Evolutionary conservation across 257 asterid genomes (phyloP).

Genomic region (Schizonepeta tenuifolia): DNA sequence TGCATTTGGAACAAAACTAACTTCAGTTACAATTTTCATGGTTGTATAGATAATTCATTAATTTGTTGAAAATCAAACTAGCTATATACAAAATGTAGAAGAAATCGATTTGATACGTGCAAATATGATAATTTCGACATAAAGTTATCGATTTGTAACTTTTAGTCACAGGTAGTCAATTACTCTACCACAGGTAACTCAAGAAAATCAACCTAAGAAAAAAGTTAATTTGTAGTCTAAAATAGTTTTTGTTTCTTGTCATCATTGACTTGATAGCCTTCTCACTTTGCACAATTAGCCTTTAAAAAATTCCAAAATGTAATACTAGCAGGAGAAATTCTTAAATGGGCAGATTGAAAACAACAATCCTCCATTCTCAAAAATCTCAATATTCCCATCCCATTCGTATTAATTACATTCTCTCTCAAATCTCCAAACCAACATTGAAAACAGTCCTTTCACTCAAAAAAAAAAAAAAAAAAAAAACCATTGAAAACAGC

Average conservation of each 20-base stretch:
- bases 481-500: slow-evolving; percentile 29
- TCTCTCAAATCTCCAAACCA: slow-evolving; percentile 33
- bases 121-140: too few species aligned
- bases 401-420: slow-evolving; percentile 33
- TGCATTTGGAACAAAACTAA: too few species aligned
- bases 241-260: slow-evolving; percentile 16
- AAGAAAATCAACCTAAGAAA: background rate
- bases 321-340: too few species aligned
- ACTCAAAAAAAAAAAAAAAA: too few species aligned
- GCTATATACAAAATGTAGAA: background rate
- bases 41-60: too few species aligned
- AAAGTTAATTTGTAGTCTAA: background rate
- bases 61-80: background rate
- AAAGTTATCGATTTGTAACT: too few species aligned
- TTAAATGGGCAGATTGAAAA: slow-evolving; percentile 38
- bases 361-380: slow-evolving; percentile 30
- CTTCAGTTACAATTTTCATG: too few species aligned
- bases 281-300: slow-evolving; percentile 27
- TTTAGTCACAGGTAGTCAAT: background rate
- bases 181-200: background rate
- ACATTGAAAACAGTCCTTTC: slow-evolving; percentile 30
- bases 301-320: slow-evolving; percentile 4
- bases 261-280: slow-evolving; percentile 37
- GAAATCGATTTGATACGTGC: too few species aligned
- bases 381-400: slow-evolving; percentile 28